Conservation (phyloP, 768 basidiomycete species). For the Lentinus tigrinus region DNA sequence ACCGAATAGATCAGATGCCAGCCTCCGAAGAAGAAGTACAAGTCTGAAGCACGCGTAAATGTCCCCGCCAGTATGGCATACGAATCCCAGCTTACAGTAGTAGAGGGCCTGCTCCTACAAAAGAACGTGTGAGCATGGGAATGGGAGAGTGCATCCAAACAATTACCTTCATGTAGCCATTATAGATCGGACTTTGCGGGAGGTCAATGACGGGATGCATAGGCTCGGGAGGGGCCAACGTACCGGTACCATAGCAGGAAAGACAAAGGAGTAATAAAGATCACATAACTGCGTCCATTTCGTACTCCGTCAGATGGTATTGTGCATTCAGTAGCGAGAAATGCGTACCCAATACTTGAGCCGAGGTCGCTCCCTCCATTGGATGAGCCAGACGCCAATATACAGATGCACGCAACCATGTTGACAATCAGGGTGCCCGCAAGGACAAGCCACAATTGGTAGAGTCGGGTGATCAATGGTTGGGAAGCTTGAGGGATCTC, state of each 20-base stretch:
- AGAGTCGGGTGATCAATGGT: constrained; percentile 80
- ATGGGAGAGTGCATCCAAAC: constrained; percentile 4
- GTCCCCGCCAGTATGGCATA: constrained; percentile 21
- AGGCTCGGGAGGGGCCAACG: constrained; percentile 27
- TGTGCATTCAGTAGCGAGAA: not conserved
- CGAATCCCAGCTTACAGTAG: constrained; percentile 64
- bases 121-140: constrained; percentile 24
- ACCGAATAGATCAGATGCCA: constrained; percentile 92
- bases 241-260: constrained; percentile 97
- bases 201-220: not conserved
- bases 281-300: constrained; percentile 58
- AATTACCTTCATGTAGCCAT: constrained; percentile 92
- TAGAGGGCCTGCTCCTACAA: constrained; percentile 87
- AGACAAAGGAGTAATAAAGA: constrained; percentile 73
- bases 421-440: constrained; percentile 81
- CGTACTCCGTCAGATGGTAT: not conserved
- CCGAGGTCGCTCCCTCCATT: constrained; percentile 82
- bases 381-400: constrained; percentile 73
- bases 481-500: constrained; percentile 85
- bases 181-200: constrained; percentile 83
- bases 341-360: constrained; percentile 72
- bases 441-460: constrained; percentile 93
- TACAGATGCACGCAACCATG: constrained; percentile 84
- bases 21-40: constrained; percentile 96
- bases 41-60: constrained; percentile 73